Evolutionary conservation across 768 basidiomycete species (phyloP).

Genomic region (Coprinopsis strossmayeri): DNA sequence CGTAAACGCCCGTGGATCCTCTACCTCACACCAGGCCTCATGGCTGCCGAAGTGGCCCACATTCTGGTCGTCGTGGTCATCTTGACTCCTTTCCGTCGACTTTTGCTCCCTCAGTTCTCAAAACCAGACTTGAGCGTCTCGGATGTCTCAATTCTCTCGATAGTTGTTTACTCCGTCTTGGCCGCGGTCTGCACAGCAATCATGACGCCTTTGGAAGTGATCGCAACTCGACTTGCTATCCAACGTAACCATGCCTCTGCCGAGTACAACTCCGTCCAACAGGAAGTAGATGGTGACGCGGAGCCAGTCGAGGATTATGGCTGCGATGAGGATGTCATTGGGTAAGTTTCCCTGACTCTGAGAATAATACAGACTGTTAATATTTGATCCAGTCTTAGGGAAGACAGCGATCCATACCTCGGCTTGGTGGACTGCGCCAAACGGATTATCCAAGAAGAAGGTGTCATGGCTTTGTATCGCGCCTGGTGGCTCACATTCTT

Average conservation of each 20-base stretch:
- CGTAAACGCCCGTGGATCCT: slow-evolving; percentile 72
- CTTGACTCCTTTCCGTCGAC: slow-evolving; percentile 39
- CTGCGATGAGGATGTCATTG: slow-evolving; percentile 78
- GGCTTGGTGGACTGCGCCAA: slow-evolving; percentile 72
- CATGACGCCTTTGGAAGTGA: slow-evolving; percentile 75
- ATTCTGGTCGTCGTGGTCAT: slow-evolving; percentile 39
- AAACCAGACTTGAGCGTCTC: slow-evolving; percentile 23
- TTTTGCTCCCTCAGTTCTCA: slow-evolving; percentile 36
- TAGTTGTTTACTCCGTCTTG: slow-evolving; percentile 51
- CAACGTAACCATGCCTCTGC: slow-evolving; percentile 78
- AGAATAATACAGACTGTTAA: slow-evolving; percentile 4
- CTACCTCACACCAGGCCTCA: slow-evolving; percentile 71
- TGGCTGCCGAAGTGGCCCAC: slow-evolving; percentile 51
- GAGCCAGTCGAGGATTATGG: slow-evolving; percentile 62
- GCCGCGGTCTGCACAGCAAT: slow-evolving; percentile 49
- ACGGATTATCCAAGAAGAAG: slow-evolving; percentile 76
- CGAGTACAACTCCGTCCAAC: slow-evolving; percentile 67
- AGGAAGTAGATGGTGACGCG: slow-evolving; percentile 63
- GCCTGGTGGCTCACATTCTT: slow-evolving; percentile 83
- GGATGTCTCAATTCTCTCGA: slow-evolving; percentile 42
- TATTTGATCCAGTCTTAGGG: slow-evolving; percentile 46
- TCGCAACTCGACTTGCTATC: slow-evolving; percentile 70
- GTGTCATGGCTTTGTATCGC: slow-evolving; percentile 64
- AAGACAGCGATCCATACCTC: slow-evolving; percentile 73
- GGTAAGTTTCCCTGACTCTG: slow-evolving; percentile 35